Percentiles rank a stretch among this genome's conserved stretches.
phyloP scores from a whole-genome alignment of 2,329 filamentous ascomycete genomes.

The Lachnum nothofagi region DNA sequence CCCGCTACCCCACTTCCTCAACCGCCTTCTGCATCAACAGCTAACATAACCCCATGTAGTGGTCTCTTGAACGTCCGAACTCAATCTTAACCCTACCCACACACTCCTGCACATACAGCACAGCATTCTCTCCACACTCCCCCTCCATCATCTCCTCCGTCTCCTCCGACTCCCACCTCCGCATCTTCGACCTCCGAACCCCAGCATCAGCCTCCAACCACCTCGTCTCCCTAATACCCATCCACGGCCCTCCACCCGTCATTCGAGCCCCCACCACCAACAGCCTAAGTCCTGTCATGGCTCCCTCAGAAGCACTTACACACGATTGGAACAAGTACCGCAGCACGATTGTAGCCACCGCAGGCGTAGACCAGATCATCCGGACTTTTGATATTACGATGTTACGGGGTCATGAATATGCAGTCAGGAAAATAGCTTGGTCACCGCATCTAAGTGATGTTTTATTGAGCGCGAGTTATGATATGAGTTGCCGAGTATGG shows the following conservation, averaged over 20 bases:
- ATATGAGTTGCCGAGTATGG: slow-evolving; percentile 97
- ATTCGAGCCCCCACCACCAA: slow-evolving; percentile 25
- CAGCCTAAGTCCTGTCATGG: slow-evolving; percentile 30
- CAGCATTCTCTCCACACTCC: slow-evolving; percentile 84
- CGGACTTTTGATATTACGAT: slow-evolving; percentile 84
- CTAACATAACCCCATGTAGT: slow-evolving; percentile 43
- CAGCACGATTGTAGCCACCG: slow-evolving; percentile 76
- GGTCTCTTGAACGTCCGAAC: slow-evolving; percentile 71
- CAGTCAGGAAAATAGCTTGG: slow-evolving; percentile 80
- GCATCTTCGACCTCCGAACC: slow-evolving; percentile 86
- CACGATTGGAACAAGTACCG: slow-evolving; percentile 99
- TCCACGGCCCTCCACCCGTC: slow-evolving; percentile 56
- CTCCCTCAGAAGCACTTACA: slow-evolving; percentile 68
- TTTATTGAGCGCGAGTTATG: slow-evolving; percentile 84
- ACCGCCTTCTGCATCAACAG: neutral
- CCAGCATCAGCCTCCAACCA: slow-evolving; percentile 84
- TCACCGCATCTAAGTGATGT: slow-evolving; percentile 89
- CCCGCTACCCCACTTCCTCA: slow-evolving; percentile 1
- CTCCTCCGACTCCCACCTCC: slow-evolving; percentile 80
- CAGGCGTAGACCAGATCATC: slow-evolving; percentile 80
- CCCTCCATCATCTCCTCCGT: slow-evolving; percentile 82
- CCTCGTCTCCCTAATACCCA: slow-evolving; percentile 74
- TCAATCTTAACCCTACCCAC: slow-evolving; percentile 83
- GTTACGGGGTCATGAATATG: slow-evolving; percentile 84
- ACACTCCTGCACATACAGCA: slow-evolving; percentile 89